Conservation (phyloP, 352 stramenopile species). For the Aphanomyces astaci region DNA sequence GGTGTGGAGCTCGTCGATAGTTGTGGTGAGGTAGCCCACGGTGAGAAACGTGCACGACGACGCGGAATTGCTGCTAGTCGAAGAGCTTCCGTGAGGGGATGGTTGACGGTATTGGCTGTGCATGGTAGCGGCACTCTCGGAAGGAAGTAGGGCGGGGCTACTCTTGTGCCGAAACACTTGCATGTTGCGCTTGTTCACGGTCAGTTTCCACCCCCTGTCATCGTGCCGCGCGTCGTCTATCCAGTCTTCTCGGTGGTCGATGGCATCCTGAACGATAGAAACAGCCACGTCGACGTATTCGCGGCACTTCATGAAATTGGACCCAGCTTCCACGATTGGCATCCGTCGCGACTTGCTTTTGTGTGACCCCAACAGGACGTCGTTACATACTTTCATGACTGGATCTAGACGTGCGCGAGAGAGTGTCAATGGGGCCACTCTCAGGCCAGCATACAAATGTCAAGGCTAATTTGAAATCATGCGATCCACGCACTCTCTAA, state of each 20-base stretch:
- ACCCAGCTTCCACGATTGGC: not conserved
- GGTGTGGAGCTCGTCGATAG: constrained; percentile 9
- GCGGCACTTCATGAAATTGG: not conserved
- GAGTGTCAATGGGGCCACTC: not conserved
- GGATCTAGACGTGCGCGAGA: not conserved
- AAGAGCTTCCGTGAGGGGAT: no score
- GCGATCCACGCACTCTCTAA: no score
- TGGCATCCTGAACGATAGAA: not conserved
- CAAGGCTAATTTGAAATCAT: not conserved
- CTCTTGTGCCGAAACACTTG: constrained; percentile 13
- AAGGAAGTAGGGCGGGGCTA: not conserved
- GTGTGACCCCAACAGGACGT: no score
- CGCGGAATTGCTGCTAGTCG: no score
- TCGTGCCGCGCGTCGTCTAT: constrained; percentile 20
- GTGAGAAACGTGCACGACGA: constrained; percentile 19
- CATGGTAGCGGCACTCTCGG: no score
- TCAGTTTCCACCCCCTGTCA: constrained; percentile 13
- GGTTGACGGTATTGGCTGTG: no score
- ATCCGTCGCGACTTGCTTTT: not conserved
- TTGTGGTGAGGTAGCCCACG: constrained; percentile 16
- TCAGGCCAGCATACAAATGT: not conserved
- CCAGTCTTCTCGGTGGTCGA: constrained; percentile 15
- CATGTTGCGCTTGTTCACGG: constrained; percentile 23
- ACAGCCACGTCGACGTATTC: not conserved
- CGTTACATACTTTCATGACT: no score